Conservation (phyloP, 192 early-diverging fungal genomes). For the Obelidium mucronatum region DNA sequence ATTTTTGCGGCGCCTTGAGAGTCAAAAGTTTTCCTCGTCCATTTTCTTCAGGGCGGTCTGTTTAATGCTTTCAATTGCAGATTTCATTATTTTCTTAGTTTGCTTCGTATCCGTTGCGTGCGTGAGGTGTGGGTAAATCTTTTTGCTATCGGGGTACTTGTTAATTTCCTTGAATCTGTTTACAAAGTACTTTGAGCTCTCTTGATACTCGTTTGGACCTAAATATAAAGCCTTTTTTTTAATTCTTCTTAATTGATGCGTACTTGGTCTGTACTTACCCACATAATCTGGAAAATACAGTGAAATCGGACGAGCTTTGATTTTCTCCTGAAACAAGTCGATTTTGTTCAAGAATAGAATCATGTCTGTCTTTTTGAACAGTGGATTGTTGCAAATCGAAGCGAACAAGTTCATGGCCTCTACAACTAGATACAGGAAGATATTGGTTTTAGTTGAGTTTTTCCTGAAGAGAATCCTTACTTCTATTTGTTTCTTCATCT, state of each 20-base stretch:
- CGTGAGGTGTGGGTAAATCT: constrained; percentile 7
- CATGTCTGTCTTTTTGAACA: constrained; percentile 54
- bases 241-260: neutral
- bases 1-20: no score
- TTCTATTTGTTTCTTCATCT: constrained; percentile 54
- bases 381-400: constrained; percentile 44
- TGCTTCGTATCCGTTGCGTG: neutral
- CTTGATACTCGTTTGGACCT: constrained; percentile 46
- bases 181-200: constrained; percentile 50
- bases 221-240: neutral
- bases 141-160: neutral
- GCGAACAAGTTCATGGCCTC: constrained; percentile 43
- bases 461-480: neutral
- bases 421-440: constrained; percentile 29
- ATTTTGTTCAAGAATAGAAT: constrained; percentile 74
- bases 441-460: neutral
- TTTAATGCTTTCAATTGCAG: neutral
- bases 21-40: no score
- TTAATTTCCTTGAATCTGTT: constrained; percentile 35
- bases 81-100: neutral
- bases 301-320: constrained; percentile 46
- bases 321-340: constrained; percentile 62
- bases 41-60: no score
- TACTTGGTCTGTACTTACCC: neutral
- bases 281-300: constrained; percentile 32